These are phyloP conservation scores for Picea glauca DNA, from an alignment of 75 land plant genomes.

Conservation along the genomic window DNA sequence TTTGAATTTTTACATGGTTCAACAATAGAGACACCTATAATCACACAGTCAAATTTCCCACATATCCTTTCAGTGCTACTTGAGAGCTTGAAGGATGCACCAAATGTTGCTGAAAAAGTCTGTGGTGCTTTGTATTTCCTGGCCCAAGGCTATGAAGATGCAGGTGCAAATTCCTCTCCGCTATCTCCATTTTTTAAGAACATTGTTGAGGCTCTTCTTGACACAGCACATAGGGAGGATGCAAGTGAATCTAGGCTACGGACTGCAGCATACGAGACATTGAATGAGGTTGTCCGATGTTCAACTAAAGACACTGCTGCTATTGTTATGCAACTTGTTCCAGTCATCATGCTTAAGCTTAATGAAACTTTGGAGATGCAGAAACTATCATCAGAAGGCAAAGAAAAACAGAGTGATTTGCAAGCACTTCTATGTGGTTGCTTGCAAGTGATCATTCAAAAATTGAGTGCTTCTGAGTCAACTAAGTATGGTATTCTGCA, in stretches of 20 bases:
- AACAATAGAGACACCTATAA: constrained; percentile 28
- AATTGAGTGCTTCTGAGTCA: constrained; percentile 36
- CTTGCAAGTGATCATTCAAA: constrained; percentile 72
- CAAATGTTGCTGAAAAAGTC: constrained; percentile 81
- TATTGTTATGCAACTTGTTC: constrained; percentile 45
- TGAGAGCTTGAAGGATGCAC: constrained; percentile 66
- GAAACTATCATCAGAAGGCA: constrained; percentile 46
- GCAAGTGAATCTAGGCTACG: constrained; percentile 46
- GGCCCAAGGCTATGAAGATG: constrained; percentile 74
- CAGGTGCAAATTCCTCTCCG: constrained; percentile 24
- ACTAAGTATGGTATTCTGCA: constrained; percentile 52
- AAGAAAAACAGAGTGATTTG: constrained; percentile 63
- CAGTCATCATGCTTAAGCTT: constrained; percentile 53
- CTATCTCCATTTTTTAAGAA: constrained; percentile 44
- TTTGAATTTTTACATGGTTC: constrained; percentile 64
- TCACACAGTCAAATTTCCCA: constrained; percentile 48
- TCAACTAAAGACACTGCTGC: constrained; percentile 38
- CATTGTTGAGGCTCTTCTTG: constrained; percentile 38
- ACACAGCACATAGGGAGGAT: constrained; percentile 55
- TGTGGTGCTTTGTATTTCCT: constrained; percentile 84
- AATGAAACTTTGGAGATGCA: constrained; percentile 49
- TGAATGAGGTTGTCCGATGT: constrained; percentile 64
- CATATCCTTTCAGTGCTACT: constrained; percentile 56
- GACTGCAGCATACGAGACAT: constrained; percentile 70
- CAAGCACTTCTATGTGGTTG: constrained; percentile 75